Base-by-base conservation (phyloP, 345 rosid genomes). In the Aegle marmelos region DNA sequence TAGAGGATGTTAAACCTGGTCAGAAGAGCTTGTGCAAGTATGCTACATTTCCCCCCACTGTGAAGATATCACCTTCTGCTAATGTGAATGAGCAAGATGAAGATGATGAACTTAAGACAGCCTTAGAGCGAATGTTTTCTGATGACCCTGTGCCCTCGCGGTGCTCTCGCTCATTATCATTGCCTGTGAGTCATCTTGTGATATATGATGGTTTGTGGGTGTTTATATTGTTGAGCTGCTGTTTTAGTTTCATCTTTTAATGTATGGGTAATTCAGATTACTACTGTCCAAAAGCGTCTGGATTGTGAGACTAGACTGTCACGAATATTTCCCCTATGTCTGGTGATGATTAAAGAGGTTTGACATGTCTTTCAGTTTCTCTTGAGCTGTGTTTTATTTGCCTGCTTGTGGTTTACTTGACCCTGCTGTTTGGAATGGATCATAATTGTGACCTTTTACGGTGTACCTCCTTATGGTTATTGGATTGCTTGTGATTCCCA, bases 131-230 rank as follows among this genome's bases (percentile, higher is more conserved):
- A 75, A 76, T 88, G 62, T 82, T 82, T 78, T 78, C 81, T 24
- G 89, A 85, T 61, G 86, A 85, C 7, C 28, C 73, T 1, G 37
- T 59, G 53, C 72, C 54, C 28, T 50, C 53, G 0, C 39, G 76
- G 25, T 69, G 34, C 33, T 28, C 78, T 16, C 73, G 65, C 48
- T 66, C 87, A 3, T 3, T 14, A 34, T 74, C 87, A 48, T 70
- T 79, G 70, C 85, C 83, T 9, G 92, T 91, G 80, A 88, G 87
- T 78, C 36, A 45, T 63, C 16, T 77, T 16, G 67, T 72, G 39
- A 17, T 41, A 66, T 22, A 24, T 63, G 27, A 54, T 54, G 4
- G 25, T 21, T 4, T 13, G 54, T 28, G n/a, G 56, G n/a, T 77
- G 79, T 53, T 76, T 63, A 61, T 33, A 74, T 62, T 68, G 10